Percentiles rank a stretch among this genome's conserved stretches.
Conservation (phyloP, 495 filamentous ascomycete species). For the Xylaria castorea region DNA sequence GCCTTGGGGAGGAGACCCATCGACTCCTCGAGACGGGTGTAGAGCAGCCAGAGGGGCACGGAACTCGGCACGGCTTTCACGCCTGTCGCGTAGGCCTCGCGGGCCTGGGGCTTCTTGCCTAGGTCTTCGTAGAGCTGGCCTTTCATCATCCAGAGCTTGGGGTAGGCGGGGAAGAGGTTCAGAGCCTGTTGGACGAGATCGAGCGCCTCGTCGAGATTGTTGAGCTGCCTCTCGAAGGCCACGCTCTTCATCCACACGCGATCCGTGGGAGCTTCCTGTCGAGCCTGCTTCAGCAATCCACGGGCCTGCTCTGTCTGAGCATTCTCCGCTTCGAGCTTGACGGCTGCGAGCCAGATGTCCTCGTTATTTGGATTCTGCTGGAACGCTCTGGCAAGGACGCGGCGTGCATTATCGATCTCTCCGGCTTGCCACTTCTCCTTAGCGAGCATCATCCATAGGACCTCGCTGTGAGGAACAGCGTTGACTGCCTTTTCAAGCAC, state of each 20-base stretch:
- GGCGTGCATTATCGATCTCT: constrained; percentile 82
- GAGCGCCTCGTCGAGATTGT: constrained; percentile 78
- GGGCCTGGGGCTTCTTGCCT: constrained; percentile 77
- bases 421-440: constrained; percentile 91
- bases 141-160: constrained; percentile 98
- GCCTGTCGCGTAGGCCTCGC: constrained; percentile 89
- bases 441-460: constrained; percentile 95
- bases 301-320: constrained; percentile 79
- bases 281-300: constrained; percentile 77
- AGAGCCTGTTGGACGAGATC: constrained; percentile 88
- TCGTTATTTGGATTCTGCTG: constrained; percentile 94
- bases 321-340: constrained; percentile 92
- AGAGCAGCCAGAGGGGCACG: constrained; percentile 87
- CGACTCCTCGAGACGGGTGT: constrained; percentile 85
- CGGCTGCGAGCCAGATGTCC: constrained; percentile 94
- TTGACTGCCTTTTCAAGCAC: constrained; percentile 93
- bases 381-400: constrained; percentile 85
- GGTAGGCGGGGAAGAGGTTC: constrained; percentile 81
- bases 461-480: constrained; percentile 85
- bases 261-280: constrained; percentile 87
- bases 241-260: constrained; percentile 96
- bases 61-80: constrained; percentile 85
- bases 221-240: constrained; percentile 85
- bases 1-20: constrained; percentile 86
- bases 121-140: constrained; percentile 92